Base-by-base conservation (phyloP, 768 basidiomycete genomes). In the Mycena galericulata region DNA sequence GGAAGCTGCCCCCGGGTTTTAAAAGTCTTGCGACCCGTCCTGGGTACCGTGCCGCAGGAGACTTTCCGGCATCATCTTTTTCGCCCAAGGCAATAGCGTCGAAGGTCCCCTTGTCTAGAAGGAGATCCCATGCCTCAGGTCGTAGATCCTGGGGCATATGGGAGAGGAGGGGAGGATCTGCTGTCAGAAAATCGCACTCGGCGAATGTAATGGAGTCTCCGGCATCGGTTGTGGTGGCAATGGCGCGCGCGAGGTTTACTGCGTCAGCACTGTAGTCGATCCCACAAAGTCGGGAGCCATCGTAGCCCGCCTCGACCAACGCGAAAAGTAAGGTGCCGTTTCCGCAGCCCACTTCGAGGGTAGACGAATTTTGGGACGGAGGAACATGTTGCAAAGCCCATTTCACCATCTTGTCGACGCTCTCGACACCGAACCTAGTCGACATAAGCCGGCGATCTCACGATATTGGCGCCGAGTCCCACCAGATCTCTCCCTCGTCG, bases 401-500 rank as follows among this genome's bases (percentile, higher is more conserved):
- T 17, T 90, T 84, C 9, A 92, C 88, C 92, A 95, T 95, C 73
- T 93, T 93, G 70, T 89, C 86, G 5, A 92, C 85, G 38, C 86
- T 88, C 68, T 93, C 92, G 56, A 85, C 81, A 10, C 94, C 94
- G 74, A 96, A 96, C 94, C 94, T 95, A 68, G 34, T 26, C 30
- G 32, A n/a, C 27, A 57, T 54, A 50, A 26, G 55, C 65, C 30
- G 26, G 10, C 36, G 34, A 27, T 43, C 55, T 9, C 20, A 4
- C 51, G 54, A 51, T 36, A 36, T 26, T 57, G 47, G 46, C 20
- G 29, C 64, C 2, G 27, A 17, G 27, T 36, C 17, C 76, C 69
- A 93, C 94, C 94, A 96, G 27, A 94, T 83, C 78, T 96, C 94
- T 38, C 94, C 94, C 77, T 94, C 93, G 74, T 95, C 93, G 22